A percentile compares a stretch with the other conserved stretches of the same genome.
phyloP scores from a whole-genome alignment of 371 early-diverging fungal genomes.

The Mortierella sp. region DNA sequence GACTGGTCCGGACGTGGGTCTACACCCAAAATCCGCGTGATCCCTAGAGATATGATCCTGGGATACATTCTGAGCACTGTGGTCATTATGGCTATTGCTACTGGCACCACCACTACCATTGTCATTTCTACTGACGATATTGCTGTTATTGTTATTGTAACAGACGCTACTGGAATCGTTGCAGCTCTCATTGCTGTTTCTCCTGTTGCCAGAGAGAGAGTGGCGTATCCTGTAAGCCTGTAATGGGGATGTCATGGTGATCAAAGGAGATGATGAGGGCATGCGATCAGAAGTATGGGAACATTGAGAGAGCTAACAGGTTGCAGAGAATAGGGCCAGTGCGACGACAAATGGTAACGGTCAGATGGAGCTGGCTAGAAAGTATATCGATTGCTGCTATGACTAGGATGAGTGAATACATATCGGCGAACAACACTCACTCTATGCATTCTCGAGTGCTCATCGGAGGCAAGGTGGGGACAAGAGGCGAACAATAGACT shows the following conservation, averaged over 20 bases:
- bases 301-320: too few relatives aligned
- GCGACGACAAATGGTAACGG: background rate
- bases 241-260: background rate
- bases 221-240: conserved; percentile 7
- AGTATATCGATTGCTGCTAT: background rate
- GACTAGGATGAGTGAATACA: background rate
- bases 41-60: background rate
- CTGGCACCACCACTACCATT: background rate
- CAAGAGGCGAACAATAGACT: background rate
- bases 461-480: background rate
- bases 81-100: background rate
- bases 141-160: conserved; percentile 7
- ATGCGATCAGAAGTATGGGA: background rate
- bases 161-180: background rate
- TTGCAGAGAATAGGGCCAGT: background rate
- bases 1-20: conserved; percentile 2
- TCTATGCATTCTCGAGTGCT: conserved; percentile 5
- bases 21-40: conserved; percentile 8
- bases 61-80: background rate
- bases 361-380: background rate
- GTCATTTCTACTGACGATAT: background rate
- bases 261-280: background rate
- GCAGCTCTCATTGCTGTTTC: background rate
- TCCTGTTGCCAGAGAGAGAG: background rate
- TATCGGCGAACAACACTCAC: conserved; percentile 4